Conservation (phyloP, 2,329 filamentous ascomycete species). For the Dryadomyces quercivorus region DNA sequence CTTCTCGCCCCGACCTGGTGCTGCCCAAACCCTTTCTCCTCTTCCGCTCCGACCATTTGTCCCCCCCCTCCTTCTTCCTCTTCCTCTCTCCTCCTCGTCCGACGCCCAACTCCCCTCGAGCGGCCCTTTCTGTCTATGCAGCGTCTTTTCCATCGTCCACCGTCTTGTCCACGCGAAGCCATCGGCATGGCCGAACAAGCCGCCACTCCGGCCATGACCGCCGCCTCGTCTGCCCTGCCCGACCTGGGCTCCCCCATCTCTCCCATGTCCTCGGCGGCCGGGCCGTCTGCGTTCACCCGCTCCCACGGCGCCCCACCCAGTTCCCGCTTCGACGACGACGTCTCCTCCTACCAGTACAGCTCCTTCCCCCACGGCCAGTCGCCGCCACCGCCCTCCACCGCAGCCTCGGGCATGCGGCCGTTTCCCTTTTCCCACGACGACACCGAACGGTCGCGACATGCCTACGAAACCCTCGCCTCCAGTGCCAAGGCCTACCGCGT, state of each 20-base stretch:
- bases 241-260: not conserved
- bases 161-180: too few species aligned
- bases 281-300: not conserved
- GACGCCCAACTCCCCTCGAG: too few species aligned
- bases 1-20: too few species aligned
- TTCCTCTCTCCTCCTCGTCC: too few species aligned
- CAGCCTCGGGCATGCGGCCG: slow-evolving; percentile 34
- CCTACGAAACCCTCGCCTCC: slow-evolving; percentile 49
- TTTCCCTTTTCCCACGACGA: slow-evolving; percentile 48
- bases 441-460: slow-evolving; percentile 48
- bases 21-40: too few species aligned
- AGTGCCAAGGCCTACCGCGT: slow-evolving; percentile 52
- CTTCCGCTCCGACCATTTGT: too few species aligned
- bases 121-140: too few species aligned
- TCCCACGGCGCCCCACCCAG: not conserved
- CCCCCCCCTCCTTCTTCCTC: too few species aligned
- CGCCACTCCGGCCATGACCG: not conserved
- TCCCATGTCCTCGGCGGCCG: not conserved
- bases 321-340: not conserved
- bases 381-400: not conserved
- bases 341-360: not conserved
- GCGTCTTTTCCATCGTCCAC: too few species aligned
- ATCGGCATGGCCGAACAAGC: not conserved
- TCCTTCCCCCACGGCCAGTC: not conserved
- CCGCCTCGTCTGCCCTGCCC: not conserved